A percentile compares a stretch with the other conserved stretches of the same genome.
Conservation (phyloP, 768 basidiomycete genomes). For the Naganishia randhawae region DNA sequence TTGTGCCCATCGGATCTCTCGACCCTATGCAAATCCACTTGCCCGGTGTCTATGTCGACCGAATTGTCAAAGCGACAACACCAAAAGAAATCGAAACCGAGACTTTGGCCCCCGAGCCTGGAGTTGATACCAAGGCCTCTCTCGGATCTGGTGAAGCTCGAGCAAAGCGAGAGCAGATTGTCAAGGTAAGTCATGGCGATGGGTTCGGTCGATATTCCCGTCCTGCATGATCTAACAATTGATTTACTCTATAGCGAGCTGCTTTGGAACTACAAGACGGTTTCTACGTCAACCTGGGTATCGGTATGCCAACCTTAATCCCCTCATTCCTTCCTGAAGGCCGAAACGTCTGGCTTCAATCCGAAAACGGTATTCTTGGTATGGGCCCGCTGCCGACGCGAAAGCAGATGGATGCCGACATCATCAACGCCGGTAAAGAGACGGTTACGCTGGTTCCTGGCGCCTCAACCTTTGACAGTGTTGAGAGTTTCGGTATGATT, state of each 20-base stretch:
- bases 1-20: conserved; percentile 75
- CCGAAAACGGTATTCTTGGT: conserved; percentile 83
- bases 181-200: conserved; percentile 68
- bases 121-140: conserved; percentile 30
- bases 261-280: conserved; percentile 46
- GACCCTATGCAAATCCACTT: conserved; percentile 70
- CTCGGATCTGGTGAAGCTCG: conserved; percentile 43
- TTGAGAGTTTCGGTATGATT: conserved; percentile 94
- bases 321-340: conserved; percentile 71
- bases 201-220: conserved; percentile 52
- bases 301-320: conserved; percentile 86
- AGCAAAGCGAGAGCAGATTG: conserved; percentile 61
- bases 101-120: conserved; percentile 52
- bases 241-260: conserved; percentile 24
- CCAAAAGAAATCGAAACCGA: conserved; percentile 73
- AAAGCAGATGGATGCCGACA: conserved; percentile 63
- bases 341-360: conserved; percentile 81
- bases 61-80: conserved; percentile 72
- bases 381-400: conserved; percentile 71
- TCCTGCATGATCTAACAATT: background rate
- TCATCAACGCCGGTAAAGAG: conserved; percentile 93
- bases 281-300: conserved; percentile 81
- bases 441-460: conserved; percentile 86
- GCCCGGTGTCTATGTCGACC: conserved; percentile 75
- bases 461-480: conserved; percentile 83